phyloP scores from a whole-genome alignment of 225 moss, liverwort and hornwort genomes.

The Marchantia paleacea region DNA sequence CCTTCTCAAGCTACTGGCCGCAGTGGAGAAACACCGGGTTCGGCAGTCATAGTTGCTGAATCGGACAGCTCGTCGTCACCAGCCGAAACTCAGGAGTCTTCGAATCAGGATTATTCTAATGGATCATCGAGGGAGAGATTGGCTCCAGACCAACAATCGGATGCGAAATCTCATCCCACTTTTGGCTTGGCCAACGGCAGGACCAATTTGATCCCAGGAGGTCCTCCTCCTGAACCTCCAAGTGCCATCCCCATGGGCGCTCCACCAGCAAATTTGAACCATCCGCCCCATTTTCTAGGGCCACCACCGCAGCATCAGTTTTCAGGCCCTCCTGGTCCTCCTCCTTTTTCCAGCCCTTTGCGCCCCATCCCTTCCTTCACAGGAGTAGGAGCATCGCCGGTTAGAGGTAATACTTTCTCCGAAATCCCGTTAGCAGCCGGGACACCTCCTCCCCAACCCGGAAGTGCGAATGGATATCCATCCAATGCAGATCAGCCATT shows the following conservation, averaged over 20 bases:
- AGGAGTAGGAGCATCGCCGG: slow-evolving; percentile 36
- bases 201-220: slow-evolving; percentile 15
- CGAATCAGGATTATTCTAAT: slow-evolving; percentile 36
- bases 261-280: slow-evolving; percentile 26
- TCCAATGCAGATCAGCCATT: slow-evolving; percentile 38
- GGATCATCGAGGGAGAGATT: slow-evolving; percentile 29
- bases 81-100: slow-evolving; percentile 39
- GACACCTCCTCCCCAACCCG: slow-evolving; percentile 33
- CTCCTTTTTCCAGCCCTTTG: slow-evolving; percentile 59
- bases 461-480: slow-evolving; percentile 39
- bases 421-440: slow-evolving; percentile 74
- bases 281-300: slow-evolving; percentile 21
- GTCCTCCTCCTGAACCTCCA: slow-evolving; percentile 10
- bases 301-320: slow-evolving; percentile 33
- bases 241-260: slow-evolving; percentile 31
- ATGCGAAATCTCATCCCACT: slow-evolving; percentile 37
- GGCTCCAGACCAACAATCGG: slow-evolving; percentile 38
- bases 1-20: slow-evolving; percentile 14
- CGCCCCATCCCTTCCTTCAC: slow-evolving; percentile 51
- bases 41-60: slow-evolving; percentile 27
- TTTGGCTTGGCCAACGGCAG: slow-evolving; percentile 33
- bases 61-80: slow-evolving; percentile 32
- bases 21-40: slow-evolving; percentile 15
- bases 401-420: slow-evolving; percentile 56
- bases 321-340: slow-evolving; percentile 56